These are phyloP conservation scores for Termitomyces heimii DNA, from an alignment of 768 basidiomycete genomes.

Conservation along the genomic window DNA sequence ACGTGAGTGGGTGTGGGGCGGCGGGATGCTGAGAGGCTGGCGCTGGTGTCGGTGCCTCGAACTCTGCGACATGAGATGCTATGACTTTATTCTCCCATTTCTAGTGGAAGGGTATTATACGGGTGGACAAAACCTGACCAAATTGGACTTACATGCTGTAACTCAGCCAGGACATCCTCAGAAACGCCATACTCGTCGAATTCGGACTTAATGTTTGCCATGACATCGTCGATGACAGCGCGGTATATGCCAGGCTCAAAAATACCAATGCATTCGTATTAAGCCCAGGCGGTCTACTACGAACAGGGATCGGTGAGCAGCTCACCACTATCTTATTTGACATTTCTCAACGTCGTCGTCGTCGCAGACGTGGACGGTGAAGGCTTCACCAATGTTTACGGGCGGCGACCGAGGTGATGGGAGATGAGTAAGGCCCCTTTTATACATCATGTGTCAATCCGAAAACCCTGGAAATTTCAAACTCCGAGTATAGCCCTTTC, in stretches of 20 bases:
- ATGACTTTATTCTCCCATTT: constrained; percentile 97
- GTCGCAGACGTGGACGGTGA: constrained; percentile 24
- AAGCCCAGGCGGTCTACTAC: constrained; percentile 52
- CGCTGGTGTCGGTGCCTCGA: constrained; percentile 49
- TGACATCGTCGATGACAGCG: constrained; percentile 94
- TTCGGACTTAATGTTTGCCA: constrained; percentile 79
- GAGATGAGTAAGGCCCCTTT: constrained; percentile 39
- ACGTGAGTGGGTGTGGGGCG: constrained; percentile 42
- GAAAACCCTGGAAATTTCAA: constrained; percentile 35
- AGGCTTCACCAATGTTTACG: constrained; percentile 28
- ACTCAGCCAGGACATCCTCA: constrained; percentile 82
- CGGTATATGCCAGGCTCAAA: constrained; percentile 90
- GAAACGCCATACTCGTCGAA: constrained; percentile 96
- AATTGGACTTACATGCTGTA: constrained; percentile 72
- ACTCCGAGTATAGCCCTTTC: constrained; percentile 31
- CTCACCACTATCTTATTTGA: constrained; percentile 99
- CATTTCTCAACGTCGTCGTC: constrained; percentile 43
- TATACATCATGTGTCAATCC: constrained; percentile 42
- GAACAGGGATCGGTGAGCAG: constrained; percentile 58
- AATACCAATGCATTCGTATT: constrained; percentile 38
- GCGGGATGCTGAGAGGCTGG: constrained; percentile 36
- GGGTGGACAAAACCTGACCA: constrained; percentile 7
- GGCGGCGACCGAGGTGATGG: constrained; percentile 35
- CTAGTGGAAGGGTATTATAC: constrained; percentile 32
- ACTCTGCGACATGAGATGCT: constrained; percentile 93